These are phyloP conservation scores for Lactarius hengduanensis DNA, from an alignment of 768 basidiomycete species.

Conservation along the genomic window DNA sequence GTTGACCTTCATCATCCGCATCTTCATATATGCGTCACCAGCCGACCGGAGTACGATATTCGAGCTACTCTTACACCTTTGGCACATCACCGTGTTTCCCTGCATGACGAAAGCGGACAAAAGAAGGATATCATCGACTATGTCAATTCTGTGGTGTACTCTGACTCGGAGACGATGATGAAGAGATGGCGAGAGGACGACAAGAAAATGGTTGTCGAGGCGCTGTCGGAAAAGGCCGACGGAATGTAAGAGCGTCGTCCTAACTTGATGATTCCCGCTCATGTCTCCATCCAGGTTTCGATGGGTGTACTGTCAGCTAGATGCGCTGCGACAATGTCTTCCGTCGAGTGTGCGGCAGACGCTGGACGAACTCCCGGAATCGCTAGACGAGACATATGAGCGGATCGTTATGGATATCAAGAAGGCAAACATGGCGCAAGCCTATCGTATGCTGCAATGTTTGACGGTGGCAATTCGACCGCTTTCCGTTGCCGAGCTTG, in stretches of 20 bases:
- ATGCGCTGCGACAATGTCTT: not conserved
- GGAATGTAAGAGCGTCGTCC: not conserved
- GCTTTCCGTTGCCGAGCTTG: not conserved
- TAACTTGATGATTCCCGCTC: not conserved
- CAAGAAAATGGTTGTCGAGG: not conserved
- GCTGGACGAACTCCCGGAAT: not conserved
- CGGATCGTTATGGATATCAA: not conserved
- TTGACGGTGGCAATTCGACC: not conserved
- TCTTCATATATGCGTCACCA: not conserved
- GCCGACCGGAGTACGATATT: not conserved
- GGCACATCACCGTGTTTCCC: not conserved
- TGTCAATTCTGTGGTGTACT: not conserved
- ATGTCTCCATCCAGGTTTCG: not conserved
- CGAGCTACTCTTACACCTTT: not conserved
- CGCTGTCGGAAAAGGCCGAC: not conserved
- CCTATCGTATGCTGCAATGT: not conserved
- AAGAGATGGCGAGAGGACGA: not conserved
- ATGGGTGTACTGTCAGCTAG: not conserved
- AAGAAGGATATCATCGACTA: not conserved
- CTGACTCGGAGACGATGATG: not conserved
- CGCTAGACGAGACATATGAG: not conserved
- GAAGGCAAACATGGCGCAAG: not conserved
- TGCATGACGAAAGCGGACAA: not conserved
- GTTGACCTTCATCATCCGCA: not conserved
- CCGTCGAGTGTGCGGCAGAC: not conserved